Percentiles rank a stretch among this genome's conserved stretches.
phyloP scores from a whole-genome alignment of 2,329 filamentous ascomycete genomes.

The Zymoseptoria ardabiliae region DNA sequence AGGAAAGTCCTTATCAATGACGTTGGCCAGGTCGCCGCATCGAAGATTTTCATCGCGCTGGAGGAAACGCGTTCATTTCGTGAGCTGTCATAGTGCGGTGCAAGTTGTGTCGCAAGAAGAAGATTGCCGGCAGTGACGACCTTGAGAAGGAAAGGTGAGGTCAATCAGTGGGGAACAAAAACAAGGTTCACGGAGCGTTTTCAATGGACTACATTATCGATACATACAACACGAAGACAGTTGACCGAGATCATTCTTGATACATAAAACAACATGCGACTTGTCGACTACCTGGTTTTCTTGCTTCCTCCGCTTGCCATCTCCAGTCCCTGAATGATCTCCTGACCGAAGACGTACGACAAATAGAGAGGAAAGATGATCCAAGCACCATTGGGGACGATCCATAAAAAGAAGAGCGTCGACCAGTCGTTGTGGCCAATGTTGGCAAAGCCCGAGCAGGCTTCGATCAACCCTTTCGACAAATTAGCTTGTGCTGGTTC shows the following conservation, averaged over 20 bases:
- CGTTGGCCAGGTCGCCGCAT: no score
- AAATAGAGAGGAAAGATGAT: conserved; percentile 57
- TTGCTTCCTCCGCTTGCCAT: conserved; percentile 31
- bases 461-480: conserved; percentile 50
- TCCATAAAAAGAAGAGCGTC: conserved; percentile 52
- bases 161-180: no score
- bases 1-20: no score
- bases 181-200: no score
- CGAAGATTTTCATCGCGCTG: no score
- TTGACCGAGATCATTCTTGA: neutral
- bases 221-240: neutral
- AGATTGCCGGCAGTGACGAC: no score
- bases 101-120: no score
- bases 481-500: conserved; percentile 1
- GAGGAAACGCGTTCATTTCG: no score
- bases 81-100: no score
- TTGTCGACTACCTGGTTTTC: conserved; percentile 16
- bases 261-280: neutral
- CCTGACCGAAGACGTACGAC: conserved; percentile 51
- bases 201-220: no score
- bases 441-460: conserved; percentile 52
- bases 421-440: conserved; percentile 54
- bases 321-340: conserved; percentile 55
- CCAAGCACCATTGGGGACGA: conserved; percentile 62
- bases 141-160: no score